A percentile compares a stretch with the other conserved stretches of the same genome.
phyloP scores from a whole-genome alignment of 2,329 filamentous ascomycete species.

The Stachybotrys echinatus region DNA sequence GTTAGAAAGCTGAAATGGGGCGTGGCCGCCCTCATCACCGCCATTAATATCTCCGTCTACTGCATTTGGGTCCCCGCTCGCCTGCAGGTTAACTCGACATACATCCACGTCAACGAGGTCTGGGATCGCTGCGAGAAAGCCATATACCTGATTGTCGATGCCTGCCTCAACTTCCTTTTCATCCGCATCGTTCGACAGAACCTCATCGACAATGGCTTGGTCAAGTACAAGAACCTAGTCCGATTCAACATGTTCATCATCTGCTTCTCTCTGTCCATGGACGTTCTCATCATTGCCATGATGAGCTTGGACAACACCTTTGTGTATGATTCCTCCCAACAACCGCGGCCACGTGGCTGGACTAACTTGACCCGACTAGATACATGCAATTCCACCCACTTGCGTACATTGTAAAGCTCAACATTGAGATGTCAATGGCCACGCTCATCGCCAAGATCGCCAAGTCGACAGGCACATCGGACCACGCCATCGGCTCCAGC shows the following conservation, averaged over 20 bases:
- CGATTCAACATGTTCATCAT: conserved; percentile 22
- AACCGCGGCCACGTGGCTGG: background rate
- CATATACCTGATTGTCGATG: conserved; percentile 20
- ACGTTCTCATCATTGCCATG: conserved; percentile 19
- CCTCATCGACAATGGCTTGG: conserved; percentile 13
- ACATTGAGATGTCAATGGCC: conserved; percentile 50
- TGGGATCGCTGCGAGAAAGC: conserved; percentile 21
- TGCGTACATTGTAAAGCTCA: conserved; percentile 47
- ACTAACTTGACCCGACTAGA: background rate
- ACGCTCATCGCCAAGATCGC: conserved; percentile 15
- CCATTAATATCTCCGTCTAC: conserved; percentile 19
- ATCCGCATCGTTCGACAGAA: conserved; percentile 16
- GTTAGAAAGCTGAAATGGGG: conserved; percentile 13
- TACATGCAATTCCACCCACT: conserved; percentile 45
- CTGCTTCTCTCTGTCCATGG: conserved; percentile 19
- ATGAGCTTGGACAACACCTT: conserved; percentile 20
- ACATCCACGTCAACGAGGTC: conserved; percentile 17
- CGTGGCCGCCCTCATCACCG: conserved; percentile 15
- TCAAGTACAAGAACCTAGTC: conserved; percentile 16
- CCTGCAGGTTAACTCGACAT: conserved; percentile 14
- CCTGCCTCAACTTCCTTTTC: conserved; percentile 15
- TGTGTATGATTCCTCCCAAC: conserved; percentile 11
- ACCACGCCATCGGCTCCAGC: background rate
- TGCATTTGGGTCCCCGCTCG: conserved; percentile 19
- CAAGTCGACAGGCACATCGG: background rate